Conservation (phyloP, 192 early-diverging fungal species). For the Entrophospora sp. region DNA sequence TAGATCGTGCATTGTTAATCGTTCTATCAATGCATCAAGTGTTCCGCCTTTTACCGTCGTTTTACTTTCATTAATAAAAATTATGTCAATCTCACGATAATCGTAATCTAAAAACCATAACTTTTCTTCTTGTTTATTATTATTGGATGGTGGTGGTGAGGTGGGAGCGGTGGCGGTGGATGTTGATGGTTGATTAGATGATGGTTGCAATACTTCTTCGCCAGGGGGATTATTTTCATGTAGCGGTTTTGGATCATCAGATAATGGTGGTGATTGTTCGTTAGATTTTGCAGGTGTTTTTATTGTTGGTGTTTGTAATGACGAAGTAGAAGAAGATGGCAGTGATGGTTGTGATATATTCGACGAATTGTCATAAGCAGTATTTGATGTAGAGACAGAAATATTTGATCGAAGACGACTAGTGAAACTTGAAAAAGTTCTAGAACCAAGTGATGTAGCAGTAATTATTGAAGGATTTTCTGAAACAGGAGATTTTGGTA, state of each 20-base stretch:
- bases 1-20: slow-evolving; percentile 83
- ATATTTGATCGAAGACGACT: not conserved
- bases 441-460: no score
- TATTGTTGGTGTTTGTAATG: no score
- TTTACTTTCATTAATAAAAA: slow-evolving; percentile 77
- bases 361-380: slow-evolving; percentile 22
- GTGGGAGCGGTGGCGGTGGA: slow-evolving; percentile 23
- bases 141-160: no score
- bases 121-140: slow-evolving; percentile 34
- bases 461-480: not conserved
- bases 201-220: no score
- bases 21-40: slow-evolving; percentile 72
- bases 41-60: slow-evolving; percentile 94
- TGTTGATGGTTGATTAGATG: slow-evolving; percentile 23
- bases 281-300: no score
- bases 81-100: slow-evolving; percentile 60
- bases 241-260: no score
- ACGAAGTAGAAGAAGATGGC: slow-evolving; percentile 19
- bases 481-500: not conserved
- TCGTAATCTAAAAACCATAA: slow-evolving; percentile 81
- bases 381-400: not conserved
- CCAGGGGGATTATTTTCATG: no score
- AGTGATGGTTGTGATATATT: no score
- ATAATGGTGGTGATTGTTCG: no score
- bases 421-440: not conserved